Conservation (phyloP, 306 rosid genomes). For the Cucumis melo region DNA sequence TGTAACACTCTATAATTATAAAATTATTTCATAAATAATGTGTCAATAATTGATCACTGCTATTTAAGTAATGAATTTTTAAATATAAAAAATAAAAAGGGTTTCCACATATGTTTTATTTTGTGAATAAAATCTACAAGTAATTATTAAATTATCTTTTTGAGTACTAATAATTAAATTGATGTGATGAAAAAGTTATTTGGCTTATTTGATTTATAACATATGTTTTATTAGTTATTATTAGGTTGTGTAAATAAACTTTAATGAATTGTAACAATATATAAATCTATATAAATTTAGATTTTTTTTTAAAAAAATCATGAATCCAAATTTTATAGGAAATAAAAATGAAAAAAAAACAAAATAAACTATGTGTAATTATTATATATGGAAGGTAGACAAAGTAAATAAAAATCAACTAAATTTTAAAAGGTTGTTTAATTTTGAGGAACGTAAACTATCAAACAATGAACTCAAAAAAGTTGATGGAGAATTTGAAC, state of each 20-base stretch:
- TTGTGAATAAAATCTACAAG: background rate
- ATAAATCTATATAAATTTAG: too few relatives aligned
- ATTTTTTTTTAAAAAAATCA: too few relatives aligned
- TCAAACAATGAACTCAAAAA: too few relatives aligned
- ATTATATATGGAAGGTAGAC: too few relatives aligned
- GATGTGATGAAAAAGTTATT: background rate
- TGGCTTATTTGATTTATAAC: background rate
- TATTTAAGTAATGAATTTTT: background rate
- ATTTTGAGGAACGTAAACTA: too few relatives aligned
- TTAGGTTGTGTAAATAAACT: background rate
- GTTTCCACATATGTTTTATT: background rate
- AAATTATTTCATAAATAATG: background rate
- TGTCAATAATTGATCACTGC: background rate
- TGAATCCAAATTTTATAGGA: too few relatives aligned
- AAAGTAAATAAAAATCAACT: too few relatives aligned
- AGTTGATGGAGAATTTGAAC: too few relatives aligned
- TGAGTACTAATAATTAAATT: background rate
- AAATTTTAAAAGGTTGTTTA: too few relatives aligned
- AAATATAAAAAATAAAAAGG: background rate
- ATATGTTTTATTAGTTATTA: background rate
- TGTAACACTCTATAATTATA: background rate
- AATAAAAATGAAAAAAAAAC: too few relatives aligned
- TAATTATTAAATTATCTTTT: background rate
- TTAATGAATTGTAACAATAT: too few relatives aligned
- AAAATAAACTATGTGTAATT: too few relatives aligned